Percentiles rank a stretch among this genome's conserved stretches.
Evolutionary conservation across 1,284 basidiomycete genomes (phyloP).

Genomic region (Pseudozyma sp.): DNA sequence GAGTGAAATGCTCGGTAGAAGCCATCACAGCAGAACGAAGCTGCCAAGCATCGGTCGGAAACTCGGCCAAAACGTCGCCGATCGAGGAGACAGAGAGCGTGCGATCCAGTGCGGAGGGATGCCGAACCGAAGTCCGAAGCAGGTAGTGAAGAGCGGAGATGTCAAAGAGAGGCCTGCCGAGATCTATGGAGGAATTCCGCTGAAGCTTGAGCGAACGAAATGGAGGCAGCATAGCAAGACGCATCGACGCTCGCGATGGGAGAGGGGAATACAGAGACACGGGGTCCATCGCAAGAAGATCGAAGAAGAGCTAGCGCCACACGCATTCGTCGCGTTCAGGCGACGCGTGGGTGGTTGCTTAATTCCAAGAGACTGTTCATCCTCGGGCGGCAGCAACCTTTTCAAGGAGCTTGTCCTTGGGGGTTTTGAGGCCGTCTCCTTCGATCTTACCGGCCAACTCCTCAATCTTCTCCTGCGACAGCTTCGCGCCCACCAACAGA

Average conservation of each 20-base stretch:
- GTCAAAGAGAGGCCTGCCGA: slow-evolving; percentile 32
- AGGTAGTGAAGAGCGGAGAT: slow-evolving; percentile 5
- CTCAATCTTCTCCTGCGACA: slow-evolving; percentile 62
- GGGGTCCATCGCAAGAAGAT: slow-evolving; percentile 13
- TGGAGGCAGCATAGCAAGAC: not conserved
- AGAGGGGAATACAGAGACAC: slow-evolving; percentile 26
- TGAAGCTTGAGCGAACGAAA: slow-evolving; percentile 23
- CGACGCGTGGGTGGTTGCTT: slow-evolving; percentile 41
- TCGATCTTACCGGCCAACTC: slow-evolving; percentile 61
- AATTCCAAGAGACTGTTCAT: slow-evolving; percentile 11
- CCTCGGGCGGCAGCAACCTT: slow-evolving; percentile 59
- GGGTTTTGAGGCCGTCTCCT: slow-evolving; percentile 65
- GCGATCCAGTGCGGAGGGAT: slow-evolving; percentile 12
- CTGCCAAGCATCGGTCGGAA: slow-evolving; percentile 15
- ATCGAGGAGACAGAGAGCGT: slow-evolving; percentile 2
- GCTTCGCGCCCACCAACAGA: slow-evolving; percentile 51
- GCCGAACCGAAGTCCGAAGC: slow-evolving; percentile 13
- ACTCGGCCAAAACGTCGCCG: not conserved
- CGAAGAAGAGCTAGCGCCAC: slow-evolving; percentile 11
- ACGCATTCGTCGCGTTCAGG: slow-evolving; percentile 10
- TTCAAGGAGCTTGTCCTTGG: slow-evolving; percentile 66
- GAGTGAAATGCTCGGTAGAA: not conserved
- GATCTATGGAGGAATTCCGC: slow-evolving; percentile 30
- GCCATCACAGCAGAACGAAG: slow-evolving; percentile 7
- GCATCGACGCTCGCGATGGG: slow-evolving; percentile 14